These are phyloP conservation scores for Podospora comata DNA, from an alignment of 495 filamentous ascomycete genomes.

Conservation along the genomic window DNA sequence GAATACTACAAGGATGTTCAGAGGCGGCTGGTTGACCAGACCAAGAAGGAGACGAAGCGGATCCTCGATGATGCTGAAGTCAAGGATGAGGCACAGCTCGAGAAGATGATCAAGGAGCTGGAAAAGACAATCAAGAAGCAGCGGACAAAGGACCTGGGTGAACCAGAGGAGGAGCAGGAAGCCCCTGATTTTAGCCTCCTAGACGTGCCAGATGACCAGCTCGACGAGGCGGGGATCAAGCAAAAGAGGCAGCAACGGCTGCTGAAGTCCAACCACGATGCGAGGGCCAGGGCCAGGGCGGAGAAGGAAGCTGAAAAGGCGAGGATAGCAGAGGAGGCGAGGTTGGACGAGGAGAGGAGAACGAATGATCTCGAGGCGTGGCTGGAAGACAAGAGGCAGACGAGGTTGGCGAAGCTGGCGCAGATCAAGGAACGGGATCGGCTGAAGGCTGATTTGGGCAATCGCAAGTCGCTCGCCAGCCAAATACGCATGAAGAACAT, in stretches of 20 bases:
- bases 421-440: constrained; percentile 91
- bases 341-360: constrained; percentile 76
- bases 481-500: constrained; percentile 98
- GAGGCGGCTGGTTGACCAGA: constrained; percentile 56
- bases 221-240: constrained; percentile 86
- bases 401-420: constrained; percentile 67
- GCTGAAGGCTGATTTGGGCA: constrained; percentile 86
- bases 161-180: constrained; percentile 71
- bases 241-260: constrained; percentile 88
- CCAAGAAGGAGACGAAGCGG: constrained; percentile 84
- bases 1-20: constrained; percentile 89
- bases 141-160: constrained; percentile 86
- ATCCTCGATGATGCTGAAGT: constrained; percentile 86
- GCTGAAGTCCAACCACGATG: constrained; percentile 91
- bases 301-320: constrained; percentile 93
- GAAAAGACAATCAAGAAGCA: constrained; percentile 84
- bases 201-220: constrained; percentile 83
- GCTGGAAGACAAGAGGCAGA: constrained; percentile 74
- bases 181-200: constrained; percentile 81
- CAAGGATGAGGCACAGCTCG: constrained; percentile 80
- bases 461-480: constrained; percentile 90
- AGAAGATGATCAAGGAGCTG: constrained; percentile 77
- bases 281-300: constrained; percentile 82
- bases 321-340: constrained; percentile 73
- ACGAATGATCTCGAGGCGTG: constrained; percentile 83